phyloP scores from a whole-genome alignment of 257 asterid species.

The Solanum pennellii region DNA sequence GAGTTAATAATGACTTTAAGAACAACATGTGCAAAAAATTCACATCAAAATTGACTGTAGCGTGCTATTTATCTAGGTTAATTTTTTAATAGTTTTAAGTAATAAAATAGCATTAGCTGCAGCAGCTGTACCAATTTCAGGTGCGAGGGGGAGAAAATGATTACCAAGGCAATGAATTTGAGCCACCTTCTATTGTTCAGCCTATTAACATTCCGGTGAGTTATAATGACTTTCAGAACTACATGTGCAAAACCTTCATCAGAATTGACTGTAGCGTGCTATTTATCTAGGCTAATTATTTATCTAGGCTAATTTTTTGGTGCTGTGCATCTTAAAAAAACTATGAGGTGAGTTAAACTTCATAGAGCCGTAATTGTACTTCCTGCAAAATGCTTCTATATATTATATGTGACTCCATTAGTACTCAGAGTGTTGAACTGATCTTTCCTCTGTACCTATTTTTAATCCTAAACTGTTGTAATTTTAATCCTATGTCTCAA shows the following conservation, averaged over 20 bases:
- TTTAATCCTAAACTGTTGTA: not conserved
- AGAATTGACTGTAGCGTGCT: not conserved
- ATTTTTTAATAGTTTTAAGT: not conserved
- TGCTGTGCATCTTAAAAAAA: not conserved
- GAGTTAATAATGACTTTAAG: not conserved
- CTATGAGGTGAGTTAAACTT: not conserved
- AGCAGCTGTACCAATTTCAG: not conserved
- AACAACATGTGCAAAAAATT: not conserved
- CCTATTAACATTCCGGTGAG: slow-evolving; percentile 5
- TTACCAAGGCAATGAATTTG: not conserved
- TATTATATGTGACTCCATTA: not conserved
- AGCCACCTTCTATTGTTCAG: not conserved
- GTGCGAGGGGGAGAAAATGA: not conserved
- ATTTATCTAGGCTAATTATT: too few species aligned
- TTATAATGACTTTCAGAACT: not conserved
- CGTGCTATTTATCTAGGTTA: not conserved
- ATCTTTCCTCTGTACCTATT: not conserved
- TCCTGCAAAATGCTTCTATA: not conserved
- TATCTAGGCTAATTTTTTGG: not conserved
- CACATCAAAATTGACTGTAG: too few species aligned
- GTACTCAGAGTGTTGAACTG: not conserved
- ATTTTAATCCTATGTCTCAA: not conserved
- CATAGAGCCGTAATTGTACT: not conserved
- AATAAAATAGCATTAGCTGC: not conserved
- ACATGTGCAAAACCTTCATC: not conserved